A percentile compares a stretch with the other conserved stretches of the same genome.
Conservation (phyloP, 2,329 filamentous ascomycete species). For the Fusarium coffeatum region DNA sequence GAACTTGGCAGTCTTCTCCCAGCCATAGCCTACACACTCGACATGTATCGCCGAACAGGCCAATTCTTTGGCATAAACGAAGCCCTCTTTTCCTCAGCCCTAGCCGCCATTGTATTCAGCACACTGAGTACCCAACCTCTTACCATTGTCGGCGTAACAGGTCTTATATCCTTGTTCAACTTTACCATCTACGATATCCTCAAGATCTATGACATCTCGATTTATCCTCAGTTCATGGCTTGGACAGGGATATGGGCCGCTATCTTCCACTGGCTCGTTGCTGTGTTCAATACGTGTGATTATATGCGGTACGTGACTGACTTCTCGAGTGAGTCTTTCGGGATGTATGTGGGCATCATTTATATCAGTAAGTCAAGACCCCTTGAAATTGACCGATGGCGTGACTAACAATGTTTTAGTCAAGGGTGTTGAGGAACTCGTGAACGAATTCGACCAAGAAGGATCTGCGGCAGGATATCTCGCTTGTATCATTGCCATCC, state of each 20-base stretch:
- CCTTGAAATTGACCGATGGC: rapidly evolving
- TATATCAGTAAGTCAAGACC: background rate
- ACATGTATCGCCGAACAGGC: constrained; percentile 4
- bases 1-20: background rate
- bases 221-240: constrained; percentile 5
- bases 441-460: background rate
- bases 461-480: background rate
- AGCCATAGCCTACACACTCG: constrained; percentile 5
- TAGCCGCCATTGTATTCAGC: background rate
- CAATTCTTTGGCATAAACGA: constrained; percentile 12
- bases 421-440: background rate
- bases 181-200: constrained; percentile 8
- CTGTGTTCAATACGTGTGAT: background rate
- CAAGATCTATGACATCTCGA: background rate
- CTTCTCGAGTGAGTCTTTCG: constrained; percentile 2
- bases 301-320: constrained; percentile 10
- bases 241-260: constrained; percentile 9
- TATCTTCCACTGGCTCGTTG: constrained; percentile 7
- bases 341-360: constrained; percentile 5
- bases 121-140: background rate
- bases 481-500: constrained; percentile 1
- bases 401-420: background rate
- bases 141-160: constrained; percentile 3
- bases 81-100: background rate
- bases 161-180: constrained; percentile 7